These are phyloP conservation scores for Neurospora sp. DNA, from an alignment of 495 filamentous ascomycete species.

Conservation along the genomic window DNA sequence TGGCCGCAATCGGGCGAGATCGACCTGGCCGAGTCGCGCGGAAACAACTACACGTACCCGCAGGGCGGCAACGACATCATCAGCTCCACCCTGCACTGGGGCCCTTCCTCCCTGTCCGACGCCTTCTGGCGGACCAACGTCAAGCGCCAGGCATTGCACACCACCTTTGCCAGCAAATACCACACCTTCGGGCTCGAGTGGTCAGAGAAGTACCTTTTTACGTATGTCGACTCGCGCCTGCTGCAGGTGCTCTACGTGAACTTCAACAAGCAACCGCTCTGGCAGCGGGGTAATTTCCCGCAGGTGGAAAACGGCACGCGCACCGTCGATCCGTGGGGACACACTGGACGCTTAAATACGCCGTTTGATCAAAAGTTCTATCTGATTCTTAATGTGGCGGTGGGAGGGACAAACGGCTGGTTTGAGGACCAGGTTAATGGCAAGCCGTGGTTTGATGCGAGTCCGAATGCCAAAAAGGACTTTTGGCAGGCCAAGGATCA, in stretches of 20 bases:
- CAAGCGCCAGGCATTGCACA: conserved; percentile 66
- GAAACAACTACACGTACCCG: conserved; percentile 64
- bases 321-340: conserved; percentile 55
- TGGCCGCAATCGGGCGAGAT: conserved; percentile 85
- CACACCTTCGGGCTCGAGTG: conserved; percentile 78
- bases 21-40: conserved; percentile 68
- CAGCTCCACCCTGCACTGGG: conserved; percentile 76
- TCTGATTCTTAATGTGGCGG: conserved; percentile 71
- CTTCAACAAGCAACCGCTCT: conserved; percentile 61
- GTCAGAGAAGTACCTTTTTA: conserved; percentile 81
- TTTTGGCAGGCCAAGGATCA: conserved; percentile 58
- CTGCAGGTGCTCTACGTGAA: conserved; percentile 71
- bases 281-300: conserved; percentile 67
- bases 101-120: conserved; percentile 50
- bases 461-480: conserved; percentile 54
- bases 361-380: conserved; percentile 80
- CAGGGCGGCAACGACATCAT: conserved; percentile 76
- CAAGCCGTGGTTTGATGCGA: conserved; percentile 74
- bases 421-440: conserved; percentile 58
- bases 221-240: conserved; percentile 71
- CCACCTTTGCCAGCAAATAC: conserved; percentile 54
- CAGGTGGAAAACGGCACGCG: conserved; percentile 60
- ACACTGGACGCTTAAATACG: conserved; percentile 30
- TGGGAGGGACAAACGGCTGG: conserved; percentile 79
- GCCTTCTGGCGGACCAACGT: conserved; percentile 71